phyloP scores from a whole-genome alignment of 371 early-diverging fungal species.

The Rhizopus arrhizus region DNA sequence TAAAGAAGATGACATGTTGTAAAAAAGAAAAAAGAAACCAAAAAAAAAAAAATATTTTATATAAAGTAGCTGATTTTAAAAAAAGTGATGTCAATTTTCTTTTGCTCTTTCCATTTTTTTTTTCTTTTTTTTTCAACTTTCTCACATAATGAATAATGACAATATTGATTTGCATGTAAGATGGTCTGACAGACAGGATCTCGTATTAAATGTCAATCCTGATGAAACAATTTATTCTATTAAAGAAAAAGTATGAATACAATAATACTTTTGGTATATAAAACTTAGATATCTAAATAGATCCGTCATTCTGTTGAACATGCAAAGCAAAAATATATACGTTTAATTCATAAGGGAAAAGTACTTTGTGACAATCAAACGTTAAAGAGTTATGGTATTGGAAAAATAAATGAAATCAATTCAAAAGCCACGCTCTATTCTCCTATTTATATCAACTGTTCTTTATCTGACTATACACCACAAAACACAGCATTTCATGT shows the following conservation, averaged over 20 bases:
- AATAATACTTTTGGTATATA: neutral
- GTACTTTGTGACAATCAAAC: slow-evolving; percentile 42
- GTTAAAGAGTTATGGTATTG: slow-evolving; percentile 38
- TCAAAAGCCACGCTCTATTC: slow-evolving; percentile 38
- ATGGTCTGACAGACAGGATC: slow-evolving; percentile 49
- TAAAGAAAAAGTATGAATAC: slow-evolving; percentile 52
- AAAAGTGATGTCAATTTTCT: neutral
- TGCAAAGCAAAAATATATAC: slow-evolving; percentile 48
- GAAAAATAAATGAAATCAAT: slow-evolving; percentile 28
- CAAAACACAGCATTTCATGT: slow-evolving; percentile 7
- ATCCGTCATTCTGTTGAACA: slow-evolving; percentile 28
- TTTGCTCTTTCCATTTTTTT: neutral
- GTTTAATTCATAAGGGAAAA: slow-evolving; percentile 60
- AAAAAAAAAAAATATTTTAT: neutral
- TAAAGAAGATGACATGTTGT: slow-evolving; percentile 25
- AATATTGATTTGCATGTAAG: slow-evolving; percentile 46
- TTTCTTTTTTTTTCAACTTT: neutral
- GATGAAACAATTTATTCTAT: slow-evolving; percentile 44
- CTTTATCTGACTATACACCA: slow-evolving; percentile 48
- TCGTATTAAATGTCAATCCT: slow-evolving; percentile 38
- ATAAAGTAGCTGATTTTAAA: neutral
- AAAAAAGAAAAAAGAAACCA: slow-evolving; percentile 10
- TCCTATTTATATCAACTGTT: slow-evolving; percentile 50
- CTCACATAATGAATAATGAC: slow-evolving; percentile 25
- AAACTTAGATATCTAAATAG: slow-evolving; percentile 1